Evolutionary conservation across 768 basidiomycete genomes (phyloP), one percentile per base, ranked within the genome.

Genomic region (Cystofilobasidium capitatum): DNA sequence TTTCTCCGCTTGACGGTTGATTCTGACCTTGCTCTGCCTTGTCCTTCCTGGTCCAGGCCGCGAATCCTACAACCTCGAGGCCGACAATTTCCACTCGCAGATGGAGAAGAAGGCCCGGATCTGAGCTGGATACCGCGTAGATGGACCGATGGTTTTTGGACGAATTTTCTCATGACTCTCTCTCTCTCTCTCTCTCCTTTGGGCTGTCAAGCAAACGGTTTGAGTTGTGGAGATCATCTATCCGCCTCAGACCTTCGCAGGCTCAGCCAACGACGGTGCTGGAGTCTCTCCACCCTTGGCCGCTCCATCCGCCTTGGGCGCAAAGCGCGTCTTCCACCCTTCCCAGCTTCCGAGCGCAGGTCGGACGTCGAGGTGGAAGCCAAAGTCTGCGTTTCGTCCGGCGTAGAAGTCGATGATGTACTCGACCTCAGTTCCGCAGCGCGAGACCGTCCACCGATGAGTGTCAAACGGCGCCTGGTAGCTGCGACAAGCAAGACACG

Each of bases 351-450:
- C 94, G 58, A 98, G 76, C 10, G 96, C 94, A 1, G 96, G 96
- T 49, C 96, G 83, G 22, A 88, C 91, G 72, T 99, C 96, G 31
- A 99, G 83, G 78, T 86, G 94, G 78, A 99, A 98, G 65, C 65
- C 58, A 36, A 66, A 39, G 26, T 66, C 65, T n/a, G 39, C 58
- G 31, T 33, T 39, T 14, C 31, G 17, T 26, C 94, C 94, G 3
- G 89, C 88, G 79, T 99, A 99, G 78, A 98, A 99, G 78, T 99
- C 96, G 73, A 99, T 96, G 68, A 99, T 85, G 79, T 99, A 99
- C 60, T 94, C 86, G 75, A 91, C 81, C 66, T 84, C 85, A 12
- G 83, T 84, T 7, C 92, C 94, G 75, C 93, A 96, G 39, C 94
- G 86, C 76, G 96, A 91, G 59, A 99, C 86, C 59, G 90, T 77